These are phyloP conservation scores for Crucibulum laeve DNA, from an alignment of 768 basidiomycete genomes.

Conservation along the genomic window DNA sequence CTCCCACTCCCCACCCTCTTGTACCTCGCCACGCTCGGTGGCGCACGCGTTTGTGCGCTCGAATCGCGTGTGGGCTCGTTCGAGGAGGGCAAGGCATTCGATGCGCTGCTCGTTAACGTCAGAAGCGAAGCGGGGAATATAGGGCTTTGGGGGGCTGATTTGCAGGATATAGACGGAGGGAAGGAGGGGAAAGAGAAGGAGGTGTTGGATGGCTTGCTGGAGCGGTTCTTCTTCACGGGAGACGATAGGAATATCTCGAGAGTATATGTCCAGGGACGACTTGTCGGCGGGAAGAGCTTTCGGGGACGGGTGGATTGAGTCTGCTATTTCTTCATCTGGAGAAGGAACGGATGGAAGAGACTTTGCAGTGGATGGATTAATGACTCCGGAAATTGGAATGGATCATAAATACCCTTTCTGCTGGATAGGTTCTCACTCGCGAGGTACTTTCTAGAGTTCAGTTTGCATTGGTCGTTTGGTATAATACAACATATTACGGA, in stretches of 20 bases:
- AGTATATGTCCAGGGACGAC: conserved; percentile 80
- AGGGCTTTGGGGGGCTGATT: conserved; percentile 30
- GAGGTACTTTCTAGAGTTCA: too few species aligned
- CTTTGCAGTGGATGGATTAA: too few species aligned
- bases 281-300: conserved; percentile 65
- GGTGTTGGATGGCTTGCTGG: conserved; percentile 57
- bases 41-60: conserved; percentile 78
- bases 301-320: too few species aligned
- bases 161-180: conserved; percentile 5
- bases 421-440: too few species aligned
- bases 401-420: too few species aligned
- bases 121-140: conserved; percentile 42
- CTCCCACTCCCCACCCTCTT: conserved; percentile 73
- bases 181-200: conserved; percentile 21
- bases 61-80: conserved; percentile 73
- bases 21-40: conserved; percentile 89
- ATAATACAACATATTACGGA: too few species aligned
- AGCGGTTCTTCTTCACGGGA: conserved; percentile 82
- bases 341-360: too few species aligned
- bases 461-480: too few species aligned
- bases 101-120: conserved; percentile 75
- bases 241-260: conserved; percentile 79
- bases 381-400: too few species aligned
- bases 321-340: too few species aligned
- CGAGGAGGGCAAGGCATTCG: conserved; percentile 79